Percentiles rank a stretch among this genome's conserved stretches.
Evolutionary conservation across 495 filamentous ascomycete species (phyloP).

Genomic region (Neohortaea acidophila): DNA sequence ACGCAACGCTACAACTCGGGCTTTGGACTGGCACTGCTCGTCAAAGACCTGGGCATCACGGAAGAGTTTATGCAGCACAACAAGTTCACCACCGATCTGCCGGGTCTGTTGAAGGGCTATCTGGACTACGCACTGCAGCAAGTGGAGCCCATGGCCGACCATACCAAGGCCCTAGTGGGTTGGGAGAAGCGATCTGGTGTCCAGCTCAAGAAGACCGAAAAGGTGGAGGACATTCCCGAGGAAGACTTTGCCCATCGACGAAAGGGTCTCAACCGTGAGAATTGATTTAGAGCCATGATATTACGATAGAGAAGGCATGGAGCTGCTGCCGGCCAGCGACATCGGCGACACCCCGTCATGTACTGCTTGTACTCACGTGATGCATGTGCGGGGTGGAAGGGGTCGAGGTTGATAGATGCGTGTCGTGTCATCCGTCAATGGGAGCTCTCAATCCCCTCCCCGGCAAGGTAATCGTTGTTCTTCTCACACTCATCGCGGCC

Average conservation of each 20-base stretch:
- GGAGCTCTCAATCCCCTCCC: too few species aligned
- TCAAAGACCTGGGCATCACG: constrained; percentile 24
- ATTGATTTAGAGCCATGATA: too few species aligned
- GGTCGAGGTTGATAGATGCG: too few species aligned
- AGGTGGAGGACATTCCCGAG: constrained; percentile 3
- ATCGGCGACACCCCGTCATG: too few species aligned
- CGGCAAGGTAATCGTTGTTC: too few species aligned
- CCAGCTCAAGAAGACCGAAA: constrained; percentile 18
- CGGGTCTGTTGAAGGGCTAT: constrained; percentile 10
- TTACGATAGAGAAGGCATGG: too few species aligned
- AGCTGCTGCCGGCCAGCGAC: too few species aligned
- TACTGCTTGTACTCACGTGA: too few species aligned
- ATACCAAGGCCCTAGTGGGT: constrained; percentile 20
- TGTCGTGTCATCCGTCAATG: too few species aligned
- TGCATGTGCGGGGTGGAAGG: too few species aligned
- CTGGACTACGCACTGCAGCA: constrained; percentile 16
- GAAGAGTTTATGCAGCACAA: constrained; percentile 21
- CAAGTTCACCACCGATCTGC: constrained; percentile 17
- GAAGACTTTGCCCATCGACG: constrained; percentile 10
- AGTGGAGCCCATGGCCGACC: constrained; percentile 18
- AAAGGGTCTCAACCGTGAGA: constrained; percentile 8
- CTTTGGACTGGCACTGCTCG: constrained; percentile 19
- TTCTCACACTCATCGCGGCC: too few species aligned
- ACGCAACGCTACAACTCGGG: constrained; percentile 18
- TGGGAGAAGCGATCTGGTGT: constrained; percentile 24